phyloP scores from a whole-genome alignment of 257 asterid species.

The Cinchona pubescens region DNA sequence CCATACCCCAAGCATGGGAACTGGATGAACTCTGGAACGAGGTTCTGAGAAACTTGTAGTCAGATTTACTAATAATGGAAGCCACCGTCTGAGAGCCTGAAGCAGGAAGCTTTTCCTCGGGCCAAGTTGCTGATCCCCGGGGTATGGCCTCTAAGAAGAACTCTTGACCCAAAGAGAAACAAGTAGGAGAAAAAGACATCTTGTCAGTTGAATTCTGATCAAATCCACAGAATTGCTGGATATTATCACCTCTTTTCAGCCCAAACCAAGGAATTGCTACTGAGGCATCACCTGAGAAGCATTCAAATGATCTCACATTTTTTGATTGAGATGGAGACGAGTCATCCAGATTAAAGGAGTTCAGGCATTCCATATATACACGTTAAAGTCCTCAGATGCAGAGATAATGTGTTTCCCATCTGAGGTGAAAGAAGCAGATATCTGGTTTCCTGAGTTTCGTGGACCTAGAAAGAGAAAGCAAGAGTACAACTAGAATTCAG shows the following conservation, averaged over 20 bases:
- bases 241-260: constrained; percentile 24
- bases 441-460: constrained; percentile 55
- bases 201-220: constrained; percentile 23
- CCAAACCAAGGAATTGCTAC: constrained; percentile 89
- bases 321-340: constrained; percentile 39
- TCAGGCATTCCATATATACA: constrained; percentile 74
- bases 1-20: constrained; percentile 82
- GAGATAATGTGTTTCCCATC: constrained; percentile 77
- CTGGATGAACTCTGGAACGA: constrained; percentile 63
- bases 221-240: constrained; percentile 24
- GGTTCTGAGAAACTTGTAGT: constrained; percentile 58
- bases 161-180: constrained; percentile 57
- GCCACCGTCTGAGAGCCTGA: constrained; percentile 32
- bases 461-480: constrained; percentile 42
- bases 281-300: constrained; percentile 63
- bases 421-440: constrained; percentile 60
- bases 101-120: constrained; percentile 83
- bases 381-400: constrained; percentile 71
- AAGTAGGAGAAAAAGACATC: constrained; percentile 52
- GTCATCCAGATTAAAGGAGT: constrained; percentile 27
- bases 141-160: constrained; percentile 53
- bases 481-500: not conserved
- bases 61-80: constrained; percentile 57
- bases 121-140: constrained; percentile 93
- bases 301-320: constrained; percentile 54